These are phyloP conservation scores for Abortiporus biennis DNA, from an alignment of 1,284 basidiomycete species.

Conservation along the genomic window DNA sequence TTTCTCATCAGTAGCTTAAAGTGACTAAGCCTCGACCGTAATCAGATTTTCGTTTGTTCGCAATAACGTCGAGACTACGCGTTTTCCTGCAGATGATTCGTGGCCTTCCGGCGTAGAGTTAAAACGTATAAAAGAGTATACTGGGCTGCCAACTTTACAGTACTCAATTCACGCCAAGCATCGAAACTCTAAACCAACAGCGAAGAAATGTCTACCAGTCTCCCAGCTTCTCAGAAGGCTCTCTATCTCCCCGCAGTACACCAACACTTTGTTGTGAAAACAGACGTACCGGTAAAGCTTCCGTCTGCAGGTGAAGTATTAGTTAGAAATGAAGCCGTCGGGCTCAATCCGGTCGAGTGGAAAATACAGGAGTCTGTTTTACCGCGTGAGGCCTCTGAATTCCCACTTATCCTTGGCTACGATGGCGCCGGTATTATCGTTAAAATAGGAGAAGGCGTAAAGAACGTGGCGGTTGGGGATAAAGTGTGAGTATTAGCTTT, in stretches of 20 bases:
- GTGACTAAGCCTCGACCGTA: too few species aligned
- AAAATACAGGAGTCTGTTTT: constrained; percentile 28
- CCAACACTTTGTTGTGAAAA: constrained; percentile 14
- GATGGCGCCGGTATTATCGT: constrained; percentile 56
- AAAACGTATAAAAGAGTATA: too few species aligned
- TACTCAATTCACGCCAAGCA: too few species aligned
- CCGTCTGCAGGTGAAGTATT: constrained; percentile 35
- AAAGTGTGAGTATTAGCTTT: constrained; percentile 43
- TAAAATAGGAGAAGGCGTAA: constrained; percentile 45
- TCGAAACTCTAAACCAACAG: too few species aligned
- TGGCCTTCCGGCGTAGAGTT: too few species aligned
- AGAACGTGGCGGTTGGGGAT: constrained; percentile 47
- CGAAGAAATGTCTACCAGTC: not conserved
- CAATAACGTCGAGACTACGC: too few species aligned
- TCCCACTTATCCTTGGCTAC: constrained; percentile 43
- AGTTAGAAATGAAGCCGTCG: constrained; percentile 33
- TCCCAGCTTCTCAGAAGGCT: constrained; percentile 19
- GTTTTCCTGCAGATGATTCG: too few species aligned
- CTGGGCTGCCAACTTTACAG: too few species aligned
- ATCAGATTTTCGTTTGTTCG: too few species aligned
- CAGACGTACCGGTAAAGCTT: constrained; percentile 20
- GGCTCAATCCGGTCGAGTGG: constrained; percentile 36
- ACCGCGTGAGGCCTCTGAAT: constrained; percentile 27
- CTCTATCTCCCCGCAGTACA: constrained; percentile 17
- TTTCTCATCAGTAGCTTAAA: too few species aligned